Evolutionary conservation across 129 eudicot genomes (phyloP).

Genomic region (Arctium minus): DNA sequence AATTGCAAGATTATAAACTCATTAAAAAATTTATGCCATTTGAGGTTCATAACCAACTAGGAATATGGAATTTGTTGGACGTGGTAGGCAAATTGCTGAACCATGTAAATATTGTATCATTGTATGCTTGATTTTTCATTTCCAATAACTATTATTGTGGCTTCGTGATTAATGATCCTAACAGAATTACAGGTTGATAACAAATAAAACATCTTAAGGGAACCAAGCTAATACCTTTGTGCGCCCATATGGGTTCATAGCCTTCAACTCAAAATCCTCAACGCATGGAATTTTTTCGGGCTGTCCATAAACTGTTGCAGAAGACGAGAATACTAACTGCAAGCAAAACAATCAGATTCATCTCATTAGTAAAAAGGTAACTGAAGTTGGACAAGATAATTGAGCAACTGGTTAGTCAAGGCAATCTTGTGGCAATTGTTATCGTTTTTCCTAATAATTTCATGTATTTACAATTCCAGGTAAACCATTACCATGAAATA

Average conservation of each 20-base stretch:
- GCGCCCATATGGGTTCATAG: conserved; percentile 98
- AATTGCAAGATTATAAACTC: neutral
- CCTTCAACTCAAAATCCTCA: conserved; percentile 74
- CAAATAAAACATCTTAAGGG: neutral
- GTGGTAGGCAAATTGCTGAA: no score
- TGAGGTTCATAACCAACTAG: neutral
- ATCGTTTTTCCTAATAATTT: no score
- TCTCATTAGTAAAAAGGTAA: neutral
- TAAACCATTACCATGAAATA: neutral
- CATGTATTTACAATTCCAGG: neutral
- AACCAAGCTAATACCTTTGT: conserved; percentile 61
- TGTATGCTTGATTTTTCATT: no score
- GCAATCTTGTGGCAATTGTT: neutral
- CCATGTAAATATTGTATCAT: no score
- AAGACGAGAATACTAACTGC: conserved; percentile 96
- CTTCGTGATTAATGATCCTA: neutral
- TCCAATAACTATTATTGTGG: neutral
- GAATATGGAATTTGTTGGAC: neutral
- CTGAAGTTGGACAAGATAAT: neutral
- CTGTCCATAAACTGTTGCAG: conserved; percentile 98
- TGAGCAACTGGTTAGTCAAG: neutral
- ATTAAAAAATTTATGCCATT: neutral
- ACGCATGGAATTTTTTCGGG: conserved; percentile 89
- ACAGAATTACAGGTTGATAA: neutral
- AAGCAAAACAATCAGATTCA: conserved; percentile 2